Conservation (phyloP, 139 green algal genomes). For the Volvox reticuliferus region DNA sequence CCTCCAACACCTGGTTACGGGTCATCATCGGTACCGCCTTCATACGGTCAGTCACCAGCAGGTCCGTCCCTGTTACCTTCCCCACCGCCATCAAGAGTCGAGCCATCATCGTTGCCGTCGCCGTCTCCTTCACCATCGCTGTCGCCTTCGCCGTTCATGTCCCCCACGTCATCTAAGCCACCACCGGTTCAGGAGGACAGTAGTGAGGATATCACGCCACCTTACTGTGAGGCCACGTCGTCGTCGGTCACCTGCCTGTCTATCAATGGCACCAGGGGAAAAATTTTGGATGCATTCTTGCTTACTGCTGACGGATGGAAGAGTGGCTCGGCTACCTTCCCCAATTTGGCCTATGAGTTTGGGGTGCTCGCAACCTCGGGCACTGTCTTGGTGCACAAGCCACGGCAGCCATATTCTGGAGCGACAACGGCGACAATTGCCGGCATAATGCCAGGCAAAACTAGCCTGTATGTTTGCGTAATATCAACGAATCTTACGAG, state of each 20-base stretch:
- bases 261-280: neutral
- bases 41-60: neutral
- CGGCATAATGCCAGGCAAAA: neutral
- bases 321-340: neutral
- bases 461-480: neutral
- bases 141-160: neutral
- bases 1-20: neutral
- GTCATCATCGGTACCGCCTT: neutral
- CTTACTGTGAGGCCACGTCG: neutral
- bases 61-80: neutral
- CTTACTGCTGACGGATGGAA: neutral
- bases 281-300: neutral
- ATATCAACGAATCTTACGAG: neutral
- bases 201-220: neutral
- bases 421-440: neutral
- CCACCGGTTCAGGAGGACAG: neutral
- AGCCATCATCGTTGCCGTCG: neutral
- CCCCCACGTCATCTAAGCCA: neutral
- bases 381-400: neutral
- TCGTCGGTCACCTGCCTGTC: neutral
- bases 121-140: neutral
- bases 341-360: slow-evolving; percentile 16
- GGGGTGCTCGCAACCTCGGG: neutral
- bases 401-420: neutral
- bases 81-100: neutral